Conservation (phyloP, 371 early-diverging fungal genomes). For the Smittium culicis region DNA sequence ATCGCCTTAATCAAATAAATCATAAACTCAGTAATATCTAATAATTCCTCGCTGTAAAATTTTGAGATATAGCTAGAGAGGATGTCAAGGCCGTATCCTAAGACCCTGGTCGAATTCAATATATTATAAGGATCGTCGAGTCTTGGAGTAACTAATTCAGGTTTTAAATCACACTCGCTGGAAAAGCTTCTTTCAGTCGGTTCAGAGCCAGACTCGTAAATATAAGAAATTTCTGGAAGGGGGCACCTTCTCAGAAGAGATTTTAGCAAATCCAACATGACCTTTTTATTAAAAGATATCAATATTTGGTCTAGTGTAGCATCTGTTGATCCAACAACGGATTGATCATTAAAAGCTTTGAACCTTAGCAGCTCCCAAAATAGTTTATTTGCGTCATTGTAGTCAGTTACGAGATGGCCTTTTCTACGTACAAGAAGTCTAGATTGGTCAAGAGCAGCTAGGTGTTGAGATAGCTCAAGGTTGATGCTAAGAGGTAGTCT, state of each 20-base stretch:
- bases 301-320: neutral
- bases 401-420: neutral
- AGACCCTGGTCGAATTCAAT: neutral
- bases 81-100: constrained; percentile 1
- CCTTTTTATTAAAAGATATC: neutral
- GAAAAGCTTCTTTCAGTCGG: too few species aligned
- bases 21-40: constrained; percentile 16
- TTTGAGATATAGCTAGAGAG: neutral
- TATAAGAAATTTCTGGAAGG: neutral
- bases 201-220: too few species aligned
- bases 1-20: constrained; percentile 21
- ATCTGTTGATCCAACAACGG: neutral
- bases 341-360: neutral
- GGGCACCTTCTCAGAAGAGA: neutral
- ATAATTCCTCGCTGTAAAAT: neutral
- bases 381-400: neutral
- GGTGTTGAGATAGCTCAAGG: neutral
- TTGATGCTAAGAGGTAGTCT: neutral
- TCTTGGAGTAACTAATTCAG: neutral
- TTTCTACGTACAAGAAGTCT: constrained; percentile 1
- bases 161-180: neutral
- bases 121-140: neutral
- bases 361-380: constrained; percentile 6
- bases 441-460: neutral
- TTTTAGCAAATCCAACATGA: neutral